phyloP scores from a whole-genome alignment of 2,329 filamentous ascomycete genomes.

The Coniochaeta prunicola region DNA sequence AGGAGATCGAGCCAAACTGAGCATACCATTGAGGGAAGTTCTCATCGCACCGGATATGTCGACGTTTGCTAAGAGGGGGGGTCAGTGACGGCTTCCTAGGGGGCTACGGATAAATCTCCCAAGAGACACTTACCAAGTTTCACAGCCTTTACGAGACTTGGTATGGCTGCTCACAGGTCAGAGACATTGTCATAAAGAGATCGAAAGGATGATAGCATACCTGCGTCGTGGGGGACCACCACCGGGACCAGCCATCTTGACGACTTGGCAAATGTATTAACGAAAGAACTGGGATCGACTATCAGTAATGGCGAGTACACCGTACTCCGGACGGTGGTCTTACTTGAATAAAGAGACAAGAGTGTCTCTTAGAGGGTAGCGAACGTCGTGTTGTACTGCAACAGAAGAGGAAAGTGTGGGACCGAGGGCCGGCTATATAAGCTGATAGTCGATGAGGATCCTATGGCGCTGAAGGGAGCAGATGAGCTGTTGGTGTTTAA shows the following conservation, averaged over 20 bases:
- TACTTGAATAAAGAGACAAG: background rate
- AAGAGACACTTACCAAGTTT: conserved; percentile 60
- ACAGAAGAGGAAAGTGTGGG: background rate
- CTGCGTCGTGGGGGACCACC: conserved; percentile 80
- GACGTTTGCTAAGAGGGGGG: conserved; percentile 57
- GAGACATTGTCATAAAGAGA: background rate
- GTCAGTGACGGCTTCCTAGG: background rate
- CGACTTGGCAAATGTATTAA: conserved; percentile 20
- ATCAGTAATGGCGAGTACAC: conserved; percentile 1
- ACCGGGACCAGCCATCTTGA: conserved; percentile 82
- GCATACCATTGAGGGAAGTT: conserved; percentile 92
- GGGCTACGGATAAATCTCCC: background rate
- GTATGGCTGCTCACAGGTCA: conserved; percentile 63
- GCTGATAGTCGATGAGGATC: background rate
- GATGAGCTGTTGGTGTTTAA: background rate
- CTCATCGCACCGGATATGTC: conserved; percentile 97
- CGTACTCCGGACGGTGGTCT: background rate
- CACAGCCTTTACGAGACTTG: conserved; percentile 97
- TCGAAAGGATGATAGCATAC: conserved; percentile 26
- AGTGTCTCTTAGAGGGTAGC: conserved; percentile 8
- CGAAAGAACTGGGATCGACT: conserved; percentile 23
- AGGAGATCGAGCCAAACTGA: background rate
- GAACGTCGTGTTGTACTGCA: conserved; percentile 8
- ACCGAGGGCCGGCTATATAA: conserved; percentile 3
- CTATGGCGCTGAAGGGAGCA: background rate